Percentiles rank a stretch among this genome's conserved stretches.
phyloP scores from a whole-genome alignment of 345 rosid genomes.

The Triadica sebifera region DNA sequence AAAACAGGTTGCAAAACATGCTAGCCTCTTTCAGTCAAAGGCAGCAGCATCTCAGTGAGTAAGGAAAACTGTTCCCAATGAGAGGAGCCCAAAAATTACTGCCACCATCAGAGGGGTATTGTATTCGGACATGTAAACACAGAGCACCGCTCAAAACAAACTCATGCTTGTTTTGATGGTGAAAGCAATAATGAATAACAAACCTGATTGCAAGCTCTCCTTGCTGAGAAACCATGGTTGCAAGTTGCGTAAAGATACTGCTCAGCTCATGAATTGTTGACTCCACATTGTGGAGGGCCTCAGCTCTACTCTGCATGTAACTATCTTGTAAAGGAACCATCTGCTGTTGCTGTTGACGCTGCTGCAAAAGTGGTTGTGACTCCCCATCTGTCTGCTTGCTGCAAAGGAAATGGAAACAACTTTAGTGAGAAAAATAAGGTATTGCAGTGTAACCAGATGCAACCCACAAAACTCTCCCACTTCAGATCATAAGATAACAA shows the following conservation, averaged over 20 bases:
- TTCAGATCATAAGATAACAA: neutral
- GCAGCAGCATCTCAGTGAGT: neutral
- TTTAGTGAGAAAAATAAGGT: neutral
- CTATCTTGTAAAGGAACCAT: constrained; percentile 71
- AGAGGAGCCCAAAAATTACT: neutral
- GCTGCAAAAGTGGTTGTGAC: too few species aligned
- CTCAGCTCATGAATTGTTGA: constrained; percentile 81
- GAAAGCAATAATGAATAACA: constrained; percentile 3
- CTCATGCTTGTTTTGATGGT: constrained; percentile 3
- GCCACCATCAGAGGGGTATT: neutral
- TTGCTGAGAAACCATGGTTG: constrained; percentile 87
- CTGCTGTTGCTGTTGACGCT: constrained; percentile 55
- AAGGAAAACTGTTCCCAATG: neutral
- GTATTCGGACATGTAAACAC: neutral
- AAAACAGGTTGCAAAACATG: neutral
- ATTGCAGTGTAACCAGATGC: neutral
- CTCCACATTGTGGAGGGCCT: constrained; percentile 77
- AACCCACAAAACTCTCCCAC: neutral
- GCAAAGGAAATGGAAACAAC: constrained; percentile 8
- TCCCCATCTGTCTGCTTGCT: too few species aligned
- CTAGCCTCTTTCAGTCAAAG: constrained; percentile 4
- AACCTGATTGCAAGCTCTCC: constrained; percentile 89
- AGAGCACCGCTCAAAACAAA: neutral
- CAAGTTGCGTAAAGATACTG: constrained; percentile 72
- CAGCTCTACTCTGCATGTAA: constrained; percentile 83